Evolutionary conservation across 371 early-diverging fungal genomes (phyloP), one percentile per base, ranked within the genome.

Genomic region (Syncephalastrum monosporum): DNA sequence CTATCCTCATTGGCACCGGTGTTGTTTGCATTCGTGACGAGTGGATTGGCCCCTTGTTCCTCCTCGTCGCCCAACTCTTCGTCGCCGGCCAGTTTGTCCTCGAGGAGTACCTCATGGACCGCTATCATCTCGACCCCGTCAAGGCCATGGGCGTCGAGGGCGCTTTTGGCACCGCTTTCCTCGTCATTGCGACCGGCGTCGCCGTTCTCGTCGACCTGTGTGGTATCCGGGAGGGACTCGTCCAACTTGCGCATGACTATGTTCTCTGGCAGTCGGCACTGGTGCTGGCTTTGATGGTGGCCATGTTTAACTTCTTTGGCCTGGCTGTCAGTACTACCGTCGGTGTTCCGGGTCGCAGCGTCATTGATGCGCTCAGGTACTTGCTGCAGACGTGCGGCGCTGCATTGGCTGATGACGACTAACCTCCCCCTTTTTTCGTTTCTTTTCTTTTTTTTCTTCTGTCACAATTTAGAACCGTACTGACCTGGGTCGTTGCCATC

Each of bases 71-170:
- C 4, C 77, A 77, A 48, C 45, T 77, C 3, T 77, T 77, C 59
- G 74, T 73, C 1, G 74, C 74, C 5, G 60, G 63, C 24, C 77
- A 77, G 45, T 77, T 73, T 55, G 71, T 73, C 23, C 50, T 77
- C 46, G 77, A 77, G 53, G 77, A 77, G 47, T 73, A 69, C 46
- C 54, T 77, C 55, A 77, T 77, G 77, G 74, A 77, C 43, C 64
- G 71, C 15, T 69, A 60, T 48, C 69, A 69, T 14, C 59, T 77
- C 10, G 69, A 77, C 53, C 72, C 77, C 13, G 67, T 77, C 8
- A 62, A 63, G n/a, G 77, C 77, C 23, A 77, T 77, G 77, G 74
- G 77, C 6, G 69, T 73, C 52, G 77, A 77, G 55, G 74, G 74
- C 47, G 53, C 69, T 8, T 73, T 77, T 54, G 74, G 77, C 19